Conservation (phyloP, 2,329 filamentous ascomycete genomes). For the Rhinocladiella mackenziei region DNA sequence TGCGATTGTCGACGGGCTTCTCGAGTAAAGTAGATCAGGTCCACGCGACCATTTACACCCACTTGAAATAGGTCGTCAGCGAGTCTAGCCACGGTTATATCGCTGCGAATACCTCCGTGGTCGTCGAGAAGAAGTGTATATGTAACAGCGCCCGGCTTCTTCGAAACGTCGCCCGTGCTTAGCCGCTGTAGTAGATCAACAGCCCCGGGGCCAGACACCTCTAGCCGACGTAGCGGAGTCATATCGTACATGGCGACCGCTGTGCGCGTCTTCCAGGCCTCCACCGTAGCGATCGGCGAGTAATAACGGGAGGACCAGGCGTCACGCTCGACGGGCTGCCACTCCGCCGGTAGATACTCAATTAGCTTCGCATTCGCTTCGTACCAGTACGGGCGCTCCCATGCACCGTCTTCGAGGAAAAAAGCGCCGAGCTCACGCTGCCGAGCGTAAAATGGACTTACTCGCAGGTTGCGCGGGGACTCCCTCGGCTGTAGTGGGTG, state of each 20-base stretch:
- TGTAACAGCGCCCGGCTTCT: conserved; percentile 48
- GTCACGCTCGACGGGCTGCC: conserved; percentile 55
- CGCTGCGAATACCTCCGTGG: conserved; percentile 53
- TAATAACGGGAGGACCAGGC: conserved; percentile 56
- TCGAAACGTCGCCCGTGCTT: conserved; percentile 36
- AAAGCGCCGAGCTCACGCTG: conserved; percentile 50
- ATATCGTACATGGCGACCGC: conserved; percentile 61
- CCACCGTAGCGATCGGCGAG: conserved; percentile 56
- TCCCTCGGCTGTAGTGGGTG: conserved; percentile 57
- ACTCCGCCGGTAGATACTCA: conserved; percentile 49
- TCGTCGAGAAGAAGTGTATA: conserved; percentile 56
- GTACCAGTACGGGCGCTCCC: conserved; percentile 63
- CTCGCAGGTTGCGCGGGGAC: conserved; percentile 56
- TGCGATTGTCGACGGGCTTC: conserved; percentile 51
- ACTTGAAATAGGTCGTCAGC: conserved; percentile 49
- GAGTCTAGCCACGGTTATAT: conserved; percentile 55
- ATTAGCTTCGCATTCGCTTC: conserved; percentile 54
- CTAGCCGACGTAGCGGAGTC: conserved; percentile 56
- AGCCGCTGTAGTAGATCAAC: conserved; percentile 53
- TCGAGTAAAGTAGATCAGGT: conserved; percentile 52
- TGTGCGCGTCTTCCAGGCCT: conserved; percentile 63
- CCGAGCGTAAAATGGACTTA: conserved; percentile 55
- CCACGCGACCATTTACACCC: conserved; percentile 53
- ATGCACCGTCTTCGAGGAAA: conserved; percentile 57
- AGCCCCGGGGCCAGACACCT: conserved; percentile 56